phyloP scores from a whole-genome alignment of 2,329 filamentous ascomycete species.

The Verticillium nubilum region DNA sequence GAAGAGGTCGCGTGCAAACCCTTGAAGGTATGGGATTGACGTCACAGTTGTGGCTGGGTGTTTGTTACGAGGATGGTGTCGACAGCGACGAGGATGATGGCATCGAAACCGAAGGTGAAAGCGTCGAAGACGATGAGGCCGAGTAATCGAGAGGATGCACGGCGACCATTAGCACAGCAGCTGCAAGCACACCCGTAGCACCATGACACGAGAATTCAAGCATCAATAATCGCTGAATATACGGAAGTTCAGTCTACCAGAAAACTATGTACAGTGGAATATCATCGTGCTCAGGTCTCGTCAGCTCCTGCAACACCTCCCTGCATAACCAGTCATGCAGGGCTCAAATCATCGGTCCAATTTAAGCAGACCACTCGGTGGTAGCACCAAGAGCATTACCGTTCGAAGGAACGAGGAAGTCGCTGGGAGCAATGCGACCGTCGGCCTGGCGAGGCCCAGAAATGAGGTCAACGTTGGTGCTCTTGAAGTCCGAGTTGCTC shows the following conservation, averaged over 20 bases:
- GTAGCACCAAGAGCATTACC: constrained; percentile 6
- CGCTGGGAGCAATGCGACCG: constrained; percentile 8
- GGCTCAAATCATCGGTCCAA: neutral
- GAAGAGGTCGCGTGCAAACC: too few species aligned
- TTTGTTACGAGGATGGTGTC: too few species aligned
- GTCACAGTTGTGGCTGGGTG: too few species aligned
- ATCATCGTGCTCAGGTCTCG: neutral
- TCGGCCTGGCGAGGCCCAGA: constrained; percentile 5
- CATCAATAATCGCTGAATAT: neutral
- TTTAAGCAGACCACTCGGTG: constrained; percentile 3
- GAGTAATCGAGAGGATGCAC: too few species aligned
- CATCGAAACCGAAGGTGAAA: too few species aligned
- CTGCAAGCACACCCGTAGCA: too few species aligned
- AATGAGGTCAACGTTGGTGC: constrained; percentile 5
- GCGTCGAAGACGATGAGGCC: too few species aligned
- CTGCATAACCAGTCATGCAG: neutral
- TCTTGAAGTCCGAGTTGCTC: constrained; percentile 7
- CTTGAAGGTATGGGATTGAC: too few species aligned
- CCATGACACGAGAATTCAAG: too few species aligned
- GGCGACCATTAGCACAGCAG: too few species aligned
- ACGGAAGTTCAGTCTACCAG: neutral
- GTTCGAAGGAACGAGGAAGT: constrained; percentile 7
- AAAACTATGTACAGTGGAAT: neutral
- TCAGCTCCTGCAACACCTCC: neutral
- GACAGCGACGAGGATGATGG: too few species aligned